These are phyloP conservation scores for Talaromyces atroroseus DNA, from an alignment of 2,329 filamentous ascomycete genomes.

Conservation along the genomic window DNA sequence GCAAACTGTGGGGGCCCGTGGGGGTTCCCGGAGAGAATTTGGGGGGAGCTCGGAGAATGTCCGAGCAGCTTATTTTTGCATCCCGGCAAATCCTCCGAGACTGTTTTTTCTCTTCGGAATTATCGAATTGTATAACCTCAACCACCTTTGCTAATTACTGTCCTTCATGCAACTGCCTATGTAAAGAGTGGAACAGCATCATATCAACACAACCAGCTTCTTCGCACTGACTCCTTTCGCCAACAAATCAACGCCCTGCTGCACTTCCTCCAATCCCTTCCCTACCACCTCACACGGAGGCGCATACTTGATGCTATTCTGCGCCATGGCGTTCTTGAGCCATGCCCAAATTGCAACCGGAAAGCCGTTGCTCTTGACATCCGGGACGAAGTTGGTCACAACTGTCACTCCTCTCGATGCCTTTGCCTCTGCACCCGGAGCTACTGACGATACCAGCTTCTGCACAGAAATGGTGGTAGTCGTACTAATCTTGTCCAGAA, in stretches of 20 bases:
- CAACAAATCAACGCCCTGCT: neutral
- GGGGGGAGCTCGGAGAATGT: neutral
- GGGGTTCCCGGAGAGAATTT: neutral
- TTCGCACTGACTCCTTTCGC: slow-evolving; percentile 3
- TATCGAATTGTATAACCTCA: neutral
- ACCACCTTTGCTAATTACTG: neutral
- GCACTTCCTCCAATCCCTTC: neutral
- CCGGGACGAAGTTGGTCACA: neutral
- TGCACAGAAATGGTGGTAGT: neutral
- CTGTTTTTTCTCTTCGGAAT: neutral
- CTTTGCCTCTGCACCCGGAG: neutral
- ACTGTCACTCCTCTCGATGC: neutral
- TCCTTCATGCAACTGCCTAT: no score
- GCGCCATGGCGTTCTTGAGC: neutral
- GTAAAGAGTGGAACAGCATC: neutral
- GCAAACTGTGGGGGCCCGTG: neutral
- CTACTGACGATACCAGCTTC: neutral
- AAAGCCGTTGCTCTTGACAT: neutral
- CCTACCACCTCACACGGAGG: slow-evolving; percentile 1
- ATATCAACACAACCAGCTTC: slow-evolving; percentile 1
- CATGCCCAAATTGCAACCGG: neutral
- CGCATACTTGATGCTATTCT: neutral
- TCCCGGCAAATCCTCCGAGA: neutral
- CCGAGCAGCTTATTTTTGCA: neutral
- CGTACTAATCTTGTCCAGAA: neutral